phyloP scores from a whole-genome alignment of 108 stramenopile species.

The Skeletonema grethae region DNA sequence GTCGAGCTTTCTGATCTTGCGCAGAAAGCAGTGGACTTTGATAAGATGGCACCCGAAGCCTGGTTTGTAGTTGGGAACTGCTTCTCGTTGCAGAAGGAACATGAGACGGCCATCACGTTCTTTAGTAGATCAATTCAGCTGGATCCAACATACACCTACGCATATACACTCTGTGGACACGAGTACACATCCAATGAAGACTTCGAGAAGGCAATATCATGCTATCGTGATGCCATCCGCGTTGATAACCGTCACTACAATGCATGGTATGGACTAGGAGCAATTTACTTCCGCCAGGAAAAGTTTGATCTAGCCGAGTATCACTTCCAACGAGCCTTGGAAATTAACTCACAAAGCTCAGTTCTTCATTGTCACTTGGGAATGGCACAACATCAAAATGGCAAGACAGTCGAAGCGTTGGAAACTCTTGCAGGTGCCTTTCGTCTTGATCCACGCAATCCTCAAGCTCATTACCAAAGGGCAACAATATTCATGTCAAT shows the following conservation, averaged over 20 bases:
- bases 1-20: conserved; percentile 94
- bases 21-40: conserved; percentile 85
- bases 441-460: conserved; percentile 85
- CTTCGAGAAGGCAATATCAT: conserved; percentile 93
- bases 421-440: conserved; percentile 88
- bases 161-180: conserved; percentile 95
- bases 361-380: conserved; percentile 94
- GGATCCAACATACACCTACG: conserved; percentile 91
- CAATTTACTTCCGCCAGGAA: conserved; percentile 96
- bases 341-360: conserved; percentile 88
- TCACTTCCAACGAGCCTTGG: conserved; percentile 90
- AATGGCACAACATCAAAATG: conserved; percentile 93
- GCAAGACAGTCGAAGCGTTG: conserved; percentile 86
- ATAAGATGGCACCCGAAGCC: conserved; percentile 85
- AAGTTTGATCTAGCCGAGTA: conserved; percentile 96
- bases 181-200: conserved; percentile 97
- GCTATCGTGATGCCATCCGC: conserved; percentile 91
- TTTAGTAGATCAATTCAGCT: conserved; percentile 92
- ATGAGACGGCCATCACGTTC: conserved; percentile 93
- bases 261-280: conserved; percentile 96
- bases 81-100: conserved; percentile 97
- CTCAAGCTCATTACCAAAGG: conserved; percentile 95
- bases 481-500: conserved; percentile 91
- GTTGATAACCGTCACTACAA: conserved; percentile 88
- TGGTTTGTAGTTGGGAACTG: conserved; percentile 98